These are phyloP conservation scores for Hamigera avellanea DNA, from an alignment of 495 filamentous ascomycete species.

Conservation along the genomic window DNA sequence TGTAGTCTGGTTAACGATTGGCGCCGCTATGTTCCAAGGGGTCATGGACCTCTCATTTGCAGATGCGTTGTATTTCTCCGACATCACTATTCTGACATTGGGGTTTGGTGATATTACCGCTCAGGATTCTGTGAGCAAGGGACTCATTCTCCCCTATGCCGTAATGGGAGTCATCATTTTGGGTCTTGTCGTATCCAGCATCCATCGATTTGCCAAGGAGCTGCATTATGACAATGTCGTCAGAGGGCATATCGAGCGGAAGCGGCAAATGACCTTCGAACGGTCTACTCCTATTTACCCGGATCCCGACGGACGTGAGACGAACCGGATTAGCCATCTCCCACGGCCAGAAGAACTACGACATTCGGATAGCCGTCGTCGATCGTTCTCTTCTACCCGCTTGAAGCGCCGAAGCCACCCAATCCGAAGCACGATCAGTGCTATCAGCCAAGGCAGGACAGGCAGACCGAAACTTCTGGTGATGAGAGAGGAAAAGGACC, in stretches of 20 bases:
- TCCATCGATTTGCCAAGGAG: slow-evolving; percentile 56
- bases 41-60: slow-evolving; percentile 37
- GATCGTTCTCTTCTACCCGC: neutral
- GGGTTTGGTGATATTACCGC: slow-evolving; percentile 51
- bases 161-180: slow-evolving; percentile 78
- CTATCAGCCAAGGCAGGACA: slow-evolving; percentile 5
- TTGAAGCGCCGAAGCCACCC: slow-evolving; percentile 7
- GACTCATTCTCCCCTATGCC: slow-evolving; percentile 70
- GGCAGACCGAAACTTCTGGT: slow-evolving; percentile 18
- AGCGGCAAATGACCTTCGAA: slow-evolving; percentile 43
- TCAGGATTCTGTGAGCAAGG: slow-evolving; percentile 38
- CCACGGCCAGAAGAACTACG: neutral
- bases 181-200: slow-evolving; percentile 77
- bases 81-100: slow-evolving; percentile 55
- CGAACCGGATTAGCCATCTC: neutral
- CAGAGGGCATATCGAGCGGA: slow-evolving; percentile 47
- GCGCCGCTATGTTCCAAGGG: slow-evolving; percentile 43
- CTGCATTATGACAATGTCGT: slow-evolving; percentile 57
- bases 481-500: slow-evolving; percentile 48
- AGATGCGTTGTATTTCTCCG: slow-evolving; percentile 52
- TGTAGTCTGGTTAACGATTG: slow-evolving; percentile 50
- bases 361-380: no score
- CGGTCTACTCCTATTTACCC: slow-evolving; percentile 36
- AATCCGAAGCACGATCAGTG: slow-evolving; percentile 14
- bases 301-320: slow-evolving; percentile 1